Base-by-base conservation (phyloP, 2,329 filamentous ascomycete genomes). In the Monilinia fructigena region DNA sequence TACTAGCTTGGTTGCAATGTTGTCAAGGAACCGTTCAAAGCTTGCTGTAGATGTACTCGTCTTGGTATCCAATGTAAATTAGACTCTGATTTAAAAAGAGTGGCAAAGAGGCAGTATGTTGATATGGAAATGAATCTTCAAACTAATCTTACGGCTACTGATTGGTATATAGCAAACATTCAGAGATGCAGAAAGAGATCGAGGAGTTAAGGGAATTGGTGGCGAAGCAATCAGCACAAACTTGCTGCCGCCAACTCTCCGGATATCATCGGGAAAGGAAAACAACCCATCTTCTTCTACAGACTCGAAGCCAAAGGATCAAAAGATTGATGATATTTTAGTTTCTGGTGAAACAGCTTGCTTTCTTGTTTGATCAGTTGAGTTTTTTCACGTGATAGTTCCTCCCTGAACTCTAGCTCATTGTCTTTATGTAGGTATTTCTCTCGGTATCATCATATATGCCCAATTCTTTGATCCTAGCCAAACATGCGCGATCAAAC, bases 1-100 rank as follows among this genome's bases (percentile, higher is more conserved):
- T 4, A 3, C 70, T 69, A 89, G 87, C 81, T 89, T 68, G 84
- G 85, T 74, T 90, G 87, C 78, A 86, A 89, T 78, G 87, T 89
- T 69, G 78, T 85, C 66, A 85, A 87, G 74, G 85, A 88, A 55
- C 86, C 86, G 14, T 89, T 86, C 77, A 80, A 80, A 68, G 80
- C 82, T 62, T 90, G 87, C 77, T 82, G 82, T 48, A 82, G 87
- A 68, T 90, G 87, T 76, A 80, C 82, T 69, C 87, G 87, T 71
- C 82, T 89, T 66, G 83, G 82, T 68, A 83, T 89, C 50, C 80
- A 82, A 65, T 89, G 87, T 78, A 86, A 86, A 73, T 88, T 90
- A 75, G 86, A 89, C 73, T 84, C 85, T 68, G 87, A 87, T 76
- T 90, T 89, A 79, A 89, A 88, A 78, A 83, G 87, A 68, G 79